These are phyloP conservation scores for Exutisphaerella laricina DNA, from an alignment of 2,329 filamentous ascomycete genomes.

Conservation along the genomic window DNA sequence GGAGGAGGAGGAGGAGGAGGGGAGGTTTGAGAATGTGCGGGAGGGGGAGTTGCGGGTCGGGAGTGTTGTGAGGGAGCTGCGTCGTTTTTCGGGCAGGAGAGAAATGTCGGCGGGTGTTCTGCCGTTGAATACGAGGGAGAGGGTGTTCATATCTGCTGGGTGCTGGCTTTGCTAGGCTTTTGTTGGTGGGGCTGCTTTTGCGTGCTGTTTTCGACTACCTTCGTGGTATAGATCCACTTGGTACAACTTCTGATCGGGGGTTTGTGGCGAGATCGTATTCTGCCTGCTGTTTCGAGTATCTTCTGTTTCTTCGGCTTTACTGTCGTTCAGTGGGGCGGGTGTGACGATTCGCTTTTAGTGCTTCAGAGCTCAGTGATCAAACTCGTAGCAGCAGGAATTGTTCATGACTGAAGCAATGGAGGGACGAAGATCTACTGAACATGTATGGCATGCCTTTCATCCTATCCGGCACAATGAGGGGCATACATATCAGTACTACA, in stretches of 20 bases:
- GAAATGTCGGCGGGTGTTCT: conserved; percentile 21
- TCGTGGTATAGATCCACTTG: neutral
- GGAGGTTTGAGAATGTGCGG: neutral
- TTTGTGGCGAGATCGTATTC: neutral
- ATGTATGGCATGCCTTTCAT: neutral
- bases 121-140: conserved; percentile 28
- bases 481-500: neutral
- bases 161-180: neutral
- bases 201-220: no score
- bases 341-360: neutral
- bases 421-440: neutral
- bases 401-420: neutral
- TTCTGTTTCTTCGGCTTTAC: conserved; percentile 5
- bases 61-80: conserved; percentile 9
- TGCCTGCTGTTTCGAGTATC: neutral
- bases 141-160: conserved; percentile 25
- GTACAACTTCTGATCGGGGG: neutral
- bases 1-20: neutral
- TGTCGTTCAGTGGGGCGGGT: neutral
- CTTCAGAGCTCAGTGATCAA: neutral
- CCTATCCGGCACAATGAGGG: conserved; percentile 2
- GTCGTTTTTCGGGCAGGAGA: conserved; percentile 17
- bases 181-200: conserved; percentile 1
- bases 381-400: neutral
- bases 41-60: neutral